These are phyloP conservation scores for Kluyveromyces wickerhamii DNA, from an alignment of 805 yeast species.

Conservation along the genomic window DNA sequence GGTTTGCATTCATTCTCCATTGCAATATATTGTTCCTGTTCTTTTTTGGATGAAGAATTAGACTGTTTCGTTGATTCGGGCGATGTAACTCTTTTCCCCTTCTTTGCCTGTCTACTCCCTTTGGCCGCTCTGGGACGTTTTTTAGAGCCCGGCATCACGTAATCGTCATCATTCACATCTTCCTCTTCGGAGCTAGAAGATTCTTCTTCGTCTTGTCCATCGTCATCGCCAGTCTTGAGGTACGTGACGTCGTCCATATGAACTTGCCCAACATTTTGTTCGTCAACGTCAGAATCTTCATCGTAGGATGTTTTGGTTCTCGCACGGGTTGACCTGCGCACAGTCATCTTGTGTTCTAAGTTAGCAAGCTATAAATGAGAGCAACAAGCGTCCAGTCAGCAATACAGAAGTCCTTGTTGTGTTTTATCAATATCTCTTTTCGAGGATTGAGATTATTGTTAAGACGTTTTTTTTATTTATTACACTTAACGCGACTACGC, in stretches of 20 bases:
- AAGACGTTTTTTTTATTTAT: too few relatives aligned
- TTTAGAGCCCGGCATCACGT: conserved; percentile 3
- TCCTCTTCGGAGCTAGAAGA: conserved; percentile 12
- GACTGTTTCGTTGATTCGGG: background rate
- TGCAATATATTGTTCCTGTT: conserved; percentile 29
- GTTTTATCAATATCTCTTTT: too few relatives aligned
- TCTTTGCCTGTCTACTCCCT: conserved; percentile 3
- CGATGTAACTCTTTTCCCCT: conserved; percentile 8
- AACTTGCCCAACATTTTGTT: conserved; percentile 10
- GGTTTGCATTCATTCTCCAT: conserved; percentile 39
- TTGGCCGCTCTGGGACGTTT: conserved; percentile 5
- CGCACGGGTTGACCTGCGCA: conserved; percentile 1
- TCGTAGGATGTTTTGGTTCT: background rate
- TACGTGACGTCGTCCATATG: background rate
- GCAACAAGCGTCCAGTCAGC: too few relatives aligned
- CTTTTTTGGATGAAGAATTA: conserved; percentile 16
- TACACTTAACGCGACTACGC: too few relatives aligned
- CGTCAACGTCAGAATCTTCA: conserved; percentile 12
- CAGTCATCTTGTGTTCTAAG: too few relatives aligned
- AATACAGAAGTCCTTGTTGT: too few relatives aligned
- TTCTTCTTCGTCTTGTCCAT: conserved; percentile 24
- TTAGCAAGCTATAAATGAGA: too few relatives aligned
- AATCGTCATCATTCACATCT: conserved; percentile 12
- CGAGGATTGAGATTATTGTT: too few relatives aligned
- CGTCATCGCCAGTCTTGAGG: conserved; percentile 4